Conservation (phyloP, 108 stramenopile species). For the Asterionellopsis glacialis region DNA sequence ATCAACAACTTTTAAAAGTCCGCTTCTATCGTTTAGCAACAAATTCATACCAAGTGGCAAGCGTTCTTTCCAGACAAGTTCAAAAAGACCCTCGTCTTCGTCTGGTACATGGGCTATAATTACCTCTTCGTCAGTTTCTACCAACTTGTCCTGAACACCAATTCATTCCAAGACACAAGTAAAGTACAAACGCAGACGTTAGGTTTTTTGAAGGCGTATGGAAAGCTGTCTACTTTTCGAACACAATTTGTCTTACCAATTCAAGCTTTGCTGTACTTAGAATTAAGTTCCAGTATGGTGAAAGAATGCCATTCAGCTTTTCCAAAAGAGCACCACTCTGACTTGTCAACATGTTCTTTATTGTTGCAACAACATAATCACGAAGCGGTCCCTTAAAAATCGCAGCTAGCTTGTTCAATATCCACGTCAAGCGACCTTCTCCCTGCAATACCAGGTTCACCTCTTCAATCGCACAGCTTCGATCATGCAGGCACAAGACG, state of each 20-base stretch:
- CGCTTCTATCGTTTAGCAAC: conserved; percentile 77
- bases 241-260: conserved; percentile 26
- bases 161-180: no score
- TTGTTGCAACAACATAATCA: conserved; percentile 75
- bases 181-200: no score
- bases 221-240: neutral
- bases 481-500: conserved; percentile 80
- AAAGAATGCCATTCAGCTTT: conserved; percentile 59
- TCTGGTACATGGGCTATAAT: conserved; percentile 51
- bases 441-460: conserved; percentile 77
- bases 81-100: conserved; percentile 41
- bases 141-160: conserved; percentile 29
- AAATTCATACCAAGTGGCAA: conserved; percentile 86
- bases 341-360: conserved; percentile 53
- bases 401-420: conserved; percentile 76
- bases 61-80: conserved; percentile 82
- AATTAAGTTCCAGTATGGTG: conserved; percentile 78
- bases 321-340: conserved; percentile 81
- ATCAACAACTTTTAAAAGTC: conserved; percentile 83
- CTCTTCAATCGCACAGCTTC: conserved; percentile 65
- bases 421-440: conserved; percentile 71
- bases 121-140: conserved; percentile 42
- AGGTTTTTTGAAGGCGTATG: neutral
- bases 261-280: conserved; percentile 65
- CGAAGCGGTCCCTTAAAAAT: conserved; percentile 70